phyloP scores from a whole-genome alignment of 2,329 filamentous ascomycete species.

The Fusarium transvaalense region DNA sequence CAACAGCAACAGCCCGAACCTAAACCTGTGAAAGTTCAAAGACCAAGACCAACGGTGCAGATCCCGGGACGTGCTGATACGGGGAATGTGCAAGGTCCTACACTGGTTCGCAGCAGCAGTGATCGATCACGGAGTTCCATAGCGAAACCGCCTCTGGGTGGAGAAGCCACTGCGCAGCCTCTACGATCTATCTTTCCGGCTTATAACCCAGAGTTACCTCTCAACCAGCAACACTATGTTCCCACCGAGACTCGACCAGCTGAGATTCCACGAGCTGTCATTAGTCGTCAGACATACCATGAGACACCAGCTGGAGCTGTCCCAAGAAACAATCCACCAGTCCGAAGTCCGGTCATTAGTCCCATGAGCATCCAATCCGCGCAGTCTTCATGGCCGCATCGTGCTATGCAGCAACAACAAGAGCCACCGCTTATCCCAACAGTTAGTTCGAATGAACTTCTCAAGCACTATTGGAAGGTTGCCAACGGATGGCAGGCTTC shows the following conservation, averaged over 20 bases:
- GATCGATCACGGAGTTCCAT: conserved; percentile 67
- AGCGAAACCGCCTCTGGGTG: conserved; percentile 64
- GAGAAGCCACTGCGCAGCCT: conserved; percentile 51
- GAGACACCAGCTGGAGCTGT: conserved; percentile 31
- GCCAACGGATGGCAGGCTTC: conserved; percentile 77
- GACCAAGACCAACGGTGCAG: conserved; percentile 58
- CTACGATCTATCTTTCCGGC: conserved; percentile 81
- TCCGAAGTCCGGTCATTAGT: conserved; percentile 43
- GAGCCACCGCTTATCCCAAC: conserved; percentile 62
- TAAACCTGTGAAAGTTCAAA: conserved; percentile 51
- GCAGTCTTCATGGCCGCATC: conserved; percentile 46
- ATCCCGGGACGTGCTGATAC: conserved; percentile 62
- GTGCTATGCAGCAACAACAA: conserved; percentile 47
- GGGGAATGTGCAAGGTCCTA: conserved; percentile 64
- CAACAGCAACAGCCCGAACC: conserved; percentile 45
- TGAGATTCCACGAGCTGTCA: conserved; percentile 72
- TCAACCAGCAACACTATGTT: conserved; percentile 77
- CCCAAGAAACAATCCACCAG: conserved; percentile 33
- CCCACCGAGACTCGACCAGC: conserved; percentile 74
- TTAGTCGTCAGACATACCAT: conserved; percentile 73
- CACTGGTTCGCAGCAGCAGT: conserved; percentile 60
- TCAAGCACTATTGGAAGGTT: conserved; percentile 76
- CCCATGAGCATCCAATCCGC: conserved; percentile 39
- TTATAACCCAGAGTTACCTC: conserved; percentile 75
- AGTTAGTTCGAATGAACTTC: conserved; percentile 69